phyloP scores from a whole-genome alignment of 768 basidiomycete genomes.

The Chalciporus pseudorubinellus region DNA sequence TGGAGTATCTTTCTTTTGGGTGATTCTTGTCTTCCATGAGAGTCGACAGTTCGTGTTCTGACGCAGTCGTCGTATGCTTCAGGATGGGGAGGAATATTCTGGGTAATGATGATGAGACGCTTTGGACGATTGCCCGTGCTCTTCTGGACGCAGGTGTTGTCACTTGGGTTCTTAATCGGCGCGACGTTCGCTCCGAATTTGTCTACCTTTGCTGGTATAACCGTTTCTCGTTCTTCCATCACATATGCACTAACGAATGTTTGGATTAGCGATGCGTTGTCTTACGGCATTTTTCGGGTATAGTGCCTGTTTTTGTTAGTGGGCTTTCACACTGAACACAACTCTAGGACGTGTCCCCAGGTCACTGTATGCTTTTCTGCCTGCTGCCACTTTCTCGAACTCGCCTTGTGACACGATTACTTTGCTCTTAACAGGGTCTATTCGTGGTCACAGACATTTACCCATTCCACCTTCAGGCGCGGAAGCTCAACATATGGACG shows the following conservation, averaged over 20 bases:
- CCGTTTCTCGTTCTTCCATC: not conserved
- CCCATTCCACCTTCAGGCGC: constrained; percentile 53
- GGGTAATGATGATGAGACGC: constrained; percentile 30
- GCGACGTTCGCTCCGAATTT: constrained; percentile 51
- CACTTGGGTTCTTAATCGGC: constrained; percentile 47
- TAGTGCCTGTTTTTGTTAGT: not conserved
- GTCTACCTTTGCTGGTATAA: constrained; percentile 43
- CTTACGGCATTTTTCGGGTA: constrained; percentile 33
- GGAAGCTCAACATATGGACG: constrained; percentile 53
- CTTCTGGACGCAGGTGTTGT: constrained; percentile 38
- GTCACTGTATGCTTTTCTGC: constrained; percentile 36
- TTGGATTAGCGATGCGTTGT: constrained; percentile 30
- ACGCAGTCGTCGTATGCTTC: not conserved
- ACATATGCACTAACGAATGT: not conserved
- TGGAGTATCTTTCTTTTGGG: constrained; percentile 52
- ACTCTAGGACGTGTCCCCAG: constrained; percentile 48
- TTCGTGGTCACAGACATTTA: constrained; percentile 49
- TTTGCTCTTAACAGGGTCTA: constrained; percentile 32
- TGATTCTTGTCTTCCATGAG: constrained; percentile 7
- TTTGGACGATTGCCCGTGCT: constrained; percentile 30
- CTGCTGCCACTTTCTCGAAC: not conserved
- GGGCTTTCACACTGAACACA: not conserved
- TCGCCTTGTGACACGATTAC: not conserved
- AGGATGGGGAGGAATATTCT: constrained; percentile 32
- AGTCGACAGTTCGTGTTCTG: not conserved